These are phyloP conservation scores for Centella asiatica DNA, from an alignment of 129 eudicot species.

Conservation along the genomic window DNA sequence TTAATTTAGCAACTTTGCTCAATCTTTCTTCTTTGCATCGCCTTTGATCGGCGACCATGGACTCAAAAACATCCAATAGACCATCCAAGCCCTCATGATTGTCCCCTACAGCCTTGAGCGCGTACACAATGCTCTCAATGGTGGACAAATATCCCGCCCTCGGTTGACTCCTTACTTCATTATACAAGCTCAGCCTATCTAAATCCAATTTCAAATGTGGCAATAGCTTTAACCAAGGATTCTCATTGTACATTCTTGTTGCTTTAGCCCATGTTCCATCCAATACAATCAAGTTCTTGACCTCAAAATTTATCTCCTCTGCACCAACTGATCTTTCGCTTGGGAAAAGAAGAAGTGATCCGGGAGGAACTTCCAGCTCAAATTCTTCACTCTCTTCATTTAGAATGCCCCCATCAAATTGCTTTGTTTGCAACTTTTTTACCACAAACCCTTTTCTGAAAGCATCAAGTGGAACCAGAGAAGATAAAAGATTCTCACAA, in stretches of 20 bases:
- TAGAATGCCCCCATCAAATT: slow-evolving; percentile 19
- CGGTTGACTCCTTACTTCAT: slow-evolving; percentile 81
- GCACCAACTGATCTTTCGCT: slow-evolving; percentile 51
- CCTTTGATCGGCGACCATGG: slow-evolving; percentile 87
- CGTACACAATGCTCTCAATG: slow-evolving; percentile 84
- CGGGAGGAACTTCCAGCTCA: slow-evolving; percentile 42
- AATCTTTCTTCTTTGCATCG: slow-evolving; percentile 56
- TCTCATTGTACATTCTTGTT: slow-evolving; percentile 72
- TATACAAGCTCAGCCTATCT: slow-evolving; percentile 59
- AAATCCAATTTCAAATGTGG: slow-evolving; percentile 74
- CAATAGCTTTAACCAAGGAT: slow-evolving; percentile 73
- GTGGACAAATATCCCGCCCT: slow-evolving; percentile 80
- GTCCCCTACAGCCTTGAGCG: slow-evolving; percentile 71
- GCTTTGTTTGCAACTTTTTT: slow-evolving; percentile 34
- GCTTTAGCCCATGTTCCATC: slow-evolving; percentile 98
- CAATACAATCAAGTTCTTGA: slow-evolving; percentile 78
- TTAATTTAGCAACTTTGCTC: too few relatives aligned
- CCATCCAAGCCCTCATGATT: slow-evolving; percentile 47
- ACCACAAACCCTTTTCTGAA: slow-evolving; percentile 55
- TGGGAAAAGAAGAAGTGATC: slow-evolving; percentile 77
- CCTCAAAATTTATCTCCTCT: slow-evolving; percentile 43
- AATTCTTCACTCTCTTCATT: slow-evolving; percentile 36
- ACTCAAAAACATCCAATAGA: slow-evolving; percentile 65
- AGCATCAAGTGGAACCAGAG: slow-evolving; percentile 17
- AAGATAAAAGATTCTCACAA: slow-evolving; percentile 33